Evolutionary conservation across 495 filamentous ascomycete species (phyloP).

Genomic region (Neurospora sp.): DNA sequence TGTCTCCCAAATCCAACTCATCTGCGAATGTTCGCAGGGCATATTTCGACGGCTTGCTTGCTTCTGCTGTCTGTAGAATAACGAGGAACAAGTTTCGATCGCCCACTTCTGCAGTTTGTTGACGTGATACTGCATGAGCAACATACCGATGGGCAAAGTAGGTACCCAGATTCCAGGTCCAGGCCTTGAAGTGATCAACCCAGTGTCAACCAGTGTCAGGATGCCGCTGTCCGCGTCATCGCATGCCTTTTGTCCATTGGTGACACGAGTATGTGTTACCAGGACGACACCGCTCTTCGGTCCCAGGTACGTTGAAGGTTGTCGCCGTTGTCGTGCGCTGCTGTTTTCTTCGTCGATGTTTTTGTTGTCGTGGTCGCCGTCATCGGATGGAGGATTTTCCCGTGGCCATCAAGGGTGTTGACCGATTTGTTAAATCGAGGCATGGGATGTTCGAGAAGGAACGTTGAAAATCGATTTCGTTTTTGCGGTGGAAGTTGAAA

Average conservation of each 20-base stretch:
- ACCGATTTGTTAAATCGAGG: background rate
- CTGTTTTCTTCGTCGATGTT: background rate
- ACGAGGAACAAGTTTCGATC: background rate
- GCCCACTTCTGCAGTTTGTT: conserved; percentile 1
- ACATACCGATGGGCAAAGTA: background rate
- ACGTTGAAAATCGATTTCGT: background rate
- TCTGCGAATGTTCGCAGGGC: background rate
- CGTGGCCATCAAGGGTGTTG: background rate
- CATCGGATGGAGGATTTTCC: background rate
- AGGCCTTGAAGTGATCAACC: background rate
- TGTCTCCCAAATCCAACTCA: background rate
- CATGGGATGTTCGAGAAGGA: background rate
- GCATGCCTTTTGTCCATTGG: background rate
- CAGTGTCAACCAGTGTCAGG: background rate
- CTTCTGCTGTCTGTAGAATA: background rate
- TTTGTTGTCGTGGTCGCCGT: background rate
- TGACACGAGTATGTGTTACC: background rate
- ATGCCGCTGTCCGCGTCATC: background rate
- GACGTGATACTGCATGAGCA: conserved; percentile 1
- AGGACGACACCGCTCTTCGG: background rate
- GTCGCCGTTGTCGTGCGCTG: background rate
- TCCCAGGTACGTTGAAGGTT: background rate
- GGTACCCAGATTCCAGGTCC: background rate
- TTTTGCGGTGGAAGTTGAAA: background rate
- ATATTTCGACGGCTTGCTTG: background rate